phyloP scores from a whole-genome alignment of 768 basidiomycete species.

The Arthromyces matolae region DNA sequence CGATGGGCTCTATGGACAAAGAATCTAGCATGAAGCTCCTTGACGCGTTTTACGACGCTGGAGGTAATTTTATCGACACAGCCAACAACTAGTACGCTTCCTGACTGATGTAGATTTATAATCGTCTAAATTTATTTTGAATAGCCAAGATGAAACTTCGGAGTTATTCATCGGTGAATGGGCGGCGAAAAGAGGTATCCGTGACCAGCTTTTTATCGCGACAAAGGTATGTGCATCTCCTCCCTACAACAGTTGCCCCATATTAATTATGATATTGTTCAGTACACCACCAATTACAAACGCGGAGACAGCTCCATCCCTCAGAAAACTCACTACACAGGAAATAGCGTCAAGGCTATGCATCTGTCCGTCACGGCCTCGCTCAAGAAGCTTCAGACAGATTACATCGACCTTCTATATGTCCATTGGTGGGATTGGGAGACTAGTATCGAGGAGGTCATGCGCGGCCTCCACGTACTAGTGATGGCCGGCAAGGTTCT shows the following conservation, averaged over 20 bases:
- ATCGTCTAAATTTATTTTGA: neutral
- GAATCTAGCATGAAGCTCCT: constrained; percentile 37
- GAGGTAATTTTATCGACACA: constrained; percentile 42
- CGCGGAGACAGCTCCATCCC: constrained; percentile 5
- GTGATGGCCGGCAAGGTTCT: constrained; percentile 49
- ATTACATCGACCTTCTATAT: constrained; percentile 39
- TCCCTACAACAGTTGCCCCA: neutral
- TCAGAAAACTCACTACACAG: constrained; percentile 22
- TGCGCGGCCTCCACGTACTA: constrained; percentile 50
- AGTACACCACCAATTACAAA: constrained; percentile 18
- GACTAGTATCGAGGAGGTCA: constrained; percentile 51
- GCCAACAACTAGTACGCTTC: constrained; percentile 34
- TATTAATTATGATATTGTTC: neutral
- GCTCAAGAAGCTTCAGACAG: constrained; percentile 39
- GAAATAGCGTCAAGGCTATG: constrained; percentile 43
- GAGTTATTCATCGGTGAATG: constrained; percentile 49
- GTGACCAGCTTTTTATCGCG: constrained; percentile 44
- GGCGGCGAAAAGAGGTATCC: constrained; percentile 36
- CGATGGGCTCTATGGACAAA: constrained; percentile 33
- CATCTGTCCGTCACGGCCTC: constrained; percentile 33
- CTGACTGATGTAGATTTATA: neutral
- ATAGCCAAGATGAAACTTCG: constrained; percentile 35
- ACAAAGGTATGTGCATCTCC: constrained; percentile 31
- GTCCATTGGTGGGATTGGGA: constrained; percentile 49
- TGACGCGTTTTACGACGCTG: constrained; percentile 35